Evolutionary conservation across 345 rosid species (phyloP), one percentile per base, ranked within the genome.

Genomic region (Firmiana major): DNA sequence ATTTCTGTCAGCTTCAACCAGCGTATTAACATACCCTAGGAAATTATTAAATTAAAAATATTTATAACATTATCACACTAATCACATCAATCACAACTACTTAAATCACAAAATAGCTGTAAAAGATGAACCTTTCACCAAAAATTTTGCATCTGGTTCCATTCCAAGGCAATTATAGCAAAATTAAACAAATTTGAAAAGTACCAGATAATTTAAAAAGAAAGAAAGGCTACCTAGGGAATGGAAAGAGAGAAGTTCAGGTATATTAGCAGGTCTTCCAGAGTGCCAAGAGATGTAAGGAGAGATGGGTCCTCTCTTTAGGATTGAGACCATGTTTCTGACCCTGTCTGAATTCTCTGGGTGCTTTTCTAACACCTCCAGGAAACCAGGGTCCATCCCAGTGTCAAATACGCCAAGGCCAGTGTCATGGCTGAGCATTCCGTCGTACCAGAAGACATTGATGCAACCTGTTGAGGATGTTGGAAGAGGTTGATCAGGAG

Each of bases 271-370:
- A 5, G 84, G 84, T 42, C 86, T 81, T 2, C 95, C 97, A 16
- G 77, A 24, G 68, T 91, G 89, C 92, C 94, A 94, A 46, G 90
- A 79, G 82, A 93, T 79, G 89, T 59, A 72, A 9, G 96, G 87
- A 79, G 91, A 74, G 81, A 95, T 89, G 74, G 98, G 97, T 21
- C 96, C 98, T 60, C 90, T 85, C 63, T n/a, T 75, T 72, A 93
- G 99, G 63, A 93, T 90, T 3, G 97, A 91, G n/a, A 93, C 77
- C 83, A 93, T 93, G 94, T 94, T 94, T 76, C 75, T 88, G 74
- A 90, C 76, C 66, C 95, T 88, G 81, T 93, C 94, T 10, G 89
- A 57, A 82, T 93, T 94, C 81, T 94, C 97, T 8, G 97, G 97
- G 71, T 94, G 97, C 70, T 87, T 83, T 63, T 94, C 97, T 46